Percentiles rank a stretch among this genome's conserved stretches.
Evolutionary conservation across 768 basidiomycete genomes (phyloP).

Genomic region (Mycena indigotica): DNA sequence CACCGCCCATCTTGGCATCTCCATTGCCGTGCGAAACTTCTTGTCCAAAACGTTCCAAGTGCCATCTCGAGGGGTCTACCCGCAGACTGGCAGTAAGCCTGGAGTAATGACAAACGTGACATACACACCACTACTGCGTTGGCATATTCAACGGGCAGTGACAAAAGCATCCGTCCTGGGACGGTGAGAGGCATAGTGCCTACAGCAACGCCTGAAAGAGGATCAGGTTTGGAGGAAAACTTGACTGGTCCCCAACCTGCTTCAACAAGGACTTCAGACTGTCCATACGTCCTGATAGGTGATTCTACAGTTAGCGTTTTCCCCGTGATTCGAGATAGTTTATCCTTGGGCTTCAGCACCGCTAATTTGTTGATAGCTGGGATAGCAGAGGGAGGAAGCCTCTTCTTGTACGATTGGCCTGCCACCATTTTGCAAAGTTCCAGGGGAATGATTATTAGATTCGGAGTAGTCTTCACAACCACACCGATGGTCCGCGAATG

Average conservation of each 20-base stretch:
- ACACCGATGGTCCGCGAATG: constrained; percentile 36
- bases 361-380: constrained; percentile 39
- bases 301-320: not conserved
- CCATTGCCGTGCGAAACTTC: not conserved
- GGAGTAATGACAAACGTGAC: not conserved
- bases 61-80: constrained; percentile 17
- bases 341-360: constrained; percentile 35
- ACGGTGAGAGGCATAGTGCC: constrained; percentile 5
- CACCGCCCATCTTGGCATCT: constrained; percentile 12
- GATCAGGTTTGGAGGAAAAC: not conserved
- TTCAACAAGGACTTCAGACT: constrained; percentile 24
- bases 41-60: constrained; percentile 22
- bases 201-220: constrained; percentile 11
- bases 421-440: constrained; percentile 40
- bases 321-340: constrained; percentile 25
- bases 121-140: constrained; percentile 23
- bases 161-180: constrained; percentile 10
- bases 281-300: constrained; percentile 8
- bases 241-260: constrained; percentile 21
- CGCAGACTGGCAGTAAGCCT: not conserved
- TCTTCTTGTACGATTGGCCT: constrained; percentile 43
- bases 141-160: constrained; percentile 5
- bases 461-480: constrained; percentile 22
- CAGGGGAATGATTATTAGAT: constrained; percentile 35
- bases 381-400: constrained; percentile 36